Evolutionary conservation across 2,329 filamentous ascomycete species (phyloP).

Genomic region (Fonsecaea monophora): DNA sequence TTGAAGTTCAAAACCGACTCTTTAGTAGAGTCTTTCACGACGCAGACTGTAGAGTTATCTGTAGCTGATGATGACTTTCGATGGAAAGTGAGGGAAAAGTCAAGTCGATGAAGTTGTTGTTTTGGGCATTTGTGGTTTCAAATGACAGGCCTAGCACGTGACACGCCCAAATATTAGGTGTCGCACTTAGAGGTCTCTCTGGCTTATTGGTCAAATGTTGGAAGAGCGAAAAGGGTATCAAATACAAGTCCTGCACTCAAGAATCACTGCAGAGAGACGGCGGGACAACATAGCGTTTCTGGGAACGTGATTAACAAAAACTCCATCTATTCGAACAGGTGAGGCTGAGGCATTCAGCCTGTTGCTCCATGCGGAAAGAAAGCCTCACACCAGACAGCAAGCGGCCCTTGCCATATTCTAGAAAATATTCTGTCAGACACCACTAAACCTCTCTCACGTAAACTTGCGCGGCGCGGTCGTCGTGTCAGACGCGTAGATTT

Average conservation of each 20-base stretch:
- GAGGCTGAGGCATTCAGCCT: background rate
- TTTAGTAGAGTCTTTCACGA: background rate
- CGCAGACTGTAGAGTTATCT: background rate
- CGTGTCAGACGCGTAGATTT: background rate
- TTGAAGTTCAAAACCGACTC: background rate
- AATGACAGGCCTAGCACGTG: background rate
- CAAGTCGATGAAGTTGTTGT: background rate
- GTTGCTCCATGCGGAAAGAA: background rate
- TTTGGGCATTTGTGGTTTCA: background rate
- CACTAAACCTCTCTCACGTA: background rate
- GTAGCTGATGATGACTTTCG: background rate
- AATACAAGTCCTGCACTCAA: background rate
- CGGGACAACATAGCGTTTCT: background rate
- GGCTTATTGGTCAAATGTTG: too few relatives aligned
- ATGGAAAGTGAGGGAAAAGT: background rate
- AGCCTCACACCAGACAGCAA: background rate
- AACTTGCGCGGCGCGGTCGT: background rate
- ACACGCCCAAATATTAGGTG: background rate
- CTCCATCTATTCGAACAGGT: background rate
- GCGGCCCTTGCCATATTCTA: background rate
- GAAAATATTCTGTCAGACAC: slow-evolving; percentile 3
- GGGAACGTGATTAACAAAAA: background rate
- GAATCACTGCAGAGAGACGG: background rate
- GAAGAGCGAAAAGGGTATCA: background rate
- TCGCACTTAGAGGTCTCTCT: too few relatives aligned